A percentile compares a stretch with the other conserved stretches of the same genome.
phyloP scores from a whole-genome alignment of 495 filamentous ascomycete species.

The Thermothielavioides terrestris region DNA sequence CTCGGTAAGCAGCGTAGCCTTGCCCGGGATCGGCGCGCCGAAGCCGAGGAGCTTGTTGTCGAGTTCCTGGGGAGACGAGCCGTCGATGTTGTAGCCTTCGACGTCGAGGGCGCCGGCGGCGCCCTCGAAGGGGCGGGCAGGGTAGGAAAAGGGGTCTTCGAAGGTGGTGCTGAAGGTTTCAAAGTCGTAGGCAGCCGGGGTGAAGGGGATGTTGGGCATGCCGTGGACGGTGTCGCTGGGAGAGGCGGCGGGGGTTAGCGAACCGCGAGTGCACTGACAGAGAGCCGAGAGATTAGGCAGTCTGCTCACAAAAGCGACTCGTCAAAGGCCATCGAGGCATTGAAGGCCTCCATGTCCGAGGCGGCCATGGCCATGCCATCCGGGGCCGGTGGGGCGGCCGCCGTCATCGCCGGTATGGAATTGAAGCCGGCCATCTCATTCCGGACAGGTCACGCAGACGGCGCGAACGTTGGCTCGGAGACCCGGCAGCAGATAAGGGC shows the following conservation, averaged over 20 bases:
- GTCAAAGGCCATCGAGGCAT: slow-evolving; percentile 35
- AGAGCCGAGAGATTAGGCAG: background rate
- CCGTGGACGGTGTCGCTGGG: slow-evolving; percentile 35
- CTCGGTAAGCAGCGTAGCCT: slow-evolving; percentile 48
- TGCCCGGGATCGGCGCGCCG: slow-evolving; percentile 52
- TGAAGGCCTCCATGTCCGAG: slow-evolving; percentile 33
- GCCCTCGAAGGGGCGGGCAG: slow-evolving; percentile 32
- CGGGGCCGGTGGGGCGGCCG: slow-evolving; percentile 26
- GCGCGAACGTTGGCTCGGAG: background rate
- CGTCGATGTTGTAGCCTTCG: slow-evolving; percentile 35
- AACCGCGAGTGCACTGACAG: background rate
- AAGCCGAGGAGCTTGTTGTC: slow-evolving; percentile 57
- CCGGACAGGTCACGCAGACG: background rate
- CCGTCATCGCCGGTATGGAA: slow-evolving; percentile 35
- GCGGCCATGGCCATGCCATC: slow-evolving; percentile 34
- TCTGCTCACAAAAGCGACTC: slow-evolving; percentile 41
- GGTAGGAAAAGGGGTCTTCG: slow-evolving; percentile 59
- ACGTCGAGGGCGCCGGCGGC: slow-evolving; percentile 20
- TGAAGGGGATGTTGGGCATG: slow-evolving; percentile 43
- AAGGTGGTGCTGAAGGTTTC: slow-evolving; percentile 50
- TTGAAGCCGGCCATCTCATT: slow-evolving; percentile 45
- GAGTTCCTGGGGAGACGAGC: slow-evolving; percentile 31
- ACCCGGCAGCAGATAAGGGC: background rate
- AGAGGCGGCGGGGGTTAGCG: background rate
- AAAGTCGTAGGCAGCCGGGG: slow-evolving; percentile 44